Percentiles rank a stretch among this genome's conserved stretches.
Conservation (phyloP, 73 alveolate species). For the Vitrella brassicaformis region DNA sequence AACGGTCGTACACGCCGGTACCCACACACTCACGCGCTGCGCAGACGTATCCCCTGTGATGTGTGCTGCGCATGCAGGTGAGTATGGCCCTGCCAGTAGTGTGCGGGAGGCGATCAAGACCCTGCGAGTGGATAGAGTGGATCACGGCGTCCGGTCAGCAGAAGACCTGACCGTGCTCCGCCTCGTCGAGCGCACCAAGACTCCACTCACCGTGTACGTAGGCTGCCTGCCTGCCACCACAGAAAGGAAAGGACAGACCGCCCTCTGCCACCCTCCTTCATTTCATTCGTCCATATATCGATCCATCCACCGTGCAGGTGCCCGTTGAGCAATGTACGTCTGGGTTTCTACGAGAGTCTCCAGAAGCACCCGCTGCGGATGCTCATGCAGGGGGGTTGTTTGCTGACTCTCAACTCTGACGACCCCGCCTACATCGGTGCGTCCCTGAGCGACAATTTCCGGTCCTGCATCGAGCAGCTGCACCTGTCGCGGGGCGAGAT, state of each 20-base stretch:
- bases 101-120: background rate
- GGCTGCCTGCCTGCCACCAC: too few relatives aligned
- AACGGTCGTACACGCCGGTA: too few relatives aligned
- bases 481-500: too few relatives aligned
- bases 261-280: too few relatives aligned
- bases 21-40: too few relatives aligned
- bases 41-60: too few relatives aligned
- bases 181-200: background rate
- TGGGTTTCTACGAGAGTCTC: background rate
- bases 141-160: slow-evolving; percentile 10
- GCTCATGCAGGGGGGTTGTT: background rate
- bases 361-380: background rate
- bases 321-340: slow-evolving; percentile 1
- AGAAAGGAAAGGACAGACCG: too few relatives aligned
- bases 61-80: slow-evolving; percentile 27
- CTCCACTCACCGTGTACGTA: background rate
- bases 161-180: background rate
- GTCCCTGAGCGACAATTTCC: slow-evolving; percentile 2
- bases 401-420: slow-evolving; percentile 8
- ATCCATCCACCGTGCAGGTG: too few relatives aligned
- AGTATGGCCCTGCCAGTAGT: slow-evolving; percentile 7
- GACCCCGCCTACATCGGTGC: slow-evolving; percentile 15
- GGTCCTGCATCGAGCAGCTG: too few relatives aligned
- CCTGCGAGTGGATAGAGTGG: slow-evolving; percentile 2
- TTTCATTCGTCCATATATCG: too few relatives aligned